Evolutionary conservation across 345 rosid genomes (phyloP).

Genomic region (Carallia pectinifolia): DNA sequence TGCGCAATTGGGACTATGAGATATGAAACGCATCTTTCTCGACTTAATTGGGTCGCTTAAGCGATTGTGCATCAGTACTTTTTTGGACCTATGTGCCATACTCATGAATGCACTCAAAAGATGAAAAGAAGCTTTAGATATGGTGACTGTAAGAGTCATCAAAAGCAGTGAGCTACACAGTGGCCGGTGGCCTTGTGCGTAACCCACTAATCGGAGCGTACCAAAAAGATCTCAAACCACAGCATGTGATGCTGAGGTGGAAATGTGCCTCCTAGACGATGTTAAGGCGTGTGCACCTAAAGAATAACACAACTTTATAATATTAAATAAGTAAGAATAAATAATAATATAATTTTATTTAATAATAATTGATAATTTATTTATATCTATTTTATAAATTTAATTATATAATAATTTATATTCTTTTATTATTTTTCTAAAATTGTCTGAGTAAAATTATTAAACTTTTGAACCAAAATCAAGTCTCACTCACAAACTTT

Average conservation of each 20-base stretch:
- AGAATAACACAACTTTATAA: no score
- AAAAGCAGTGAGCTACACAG: neutral
- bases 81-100: no score
- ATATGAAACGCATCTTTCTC: neutral
- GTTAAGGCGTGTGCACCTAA: neutral
- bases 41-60: no score
- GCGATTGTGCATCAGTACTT: no score
- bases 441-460: no score
- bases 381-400: no score
- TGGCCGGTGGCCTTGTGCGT: constrained; percentile 18
- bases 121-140: constrained; percentile 1
- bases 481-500: neutral
- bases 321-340: no score
- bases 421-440: no score
- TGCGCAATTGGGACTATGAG: neutral
- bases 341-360: no score
- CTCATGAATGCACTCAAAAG: neutral
- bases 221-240: constrained; percentile 9
- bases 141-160: neutral
- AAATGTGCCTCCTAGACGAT: neutral
- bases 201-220: constrained; percentile 18
- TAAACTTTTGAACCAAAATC: no score
- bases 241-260: constrained; percentile 28
- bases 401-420: no score
- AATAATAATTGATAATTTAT: no score